Evolutionary conservation across 2,329 filamentous ascomycete species (phyloP), one percentile per base, ranked within the genome.

Genomic region (Zasmidium angulare): DNA sequence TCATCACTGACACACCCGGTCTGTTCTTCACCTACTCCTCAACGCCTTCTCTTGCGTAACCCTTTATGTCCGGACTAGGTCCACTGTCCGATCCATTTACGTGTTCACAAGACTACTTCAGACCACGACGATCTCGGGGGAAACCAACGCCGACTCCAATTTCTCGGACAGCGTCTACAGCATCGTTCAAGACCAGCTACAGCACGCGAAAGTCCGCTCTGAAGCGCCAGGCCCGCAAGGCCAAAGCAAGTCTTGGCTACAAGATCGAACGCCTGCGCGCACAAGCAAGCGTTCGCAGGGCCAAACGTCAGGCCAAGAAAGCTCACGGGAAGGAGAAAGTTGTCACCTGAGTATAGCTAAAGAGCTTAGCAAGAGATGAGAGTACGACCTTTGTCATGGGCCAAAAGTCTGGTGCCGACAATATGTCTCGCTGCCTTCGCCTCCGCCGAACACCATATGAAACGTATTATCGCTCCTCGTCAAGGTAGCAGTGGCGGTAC

Each of bases 371-470:
- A 17, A 48, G 24, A 2, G 9, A 55, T 55, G 53, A 22, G 53
- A 36, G 23, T 22, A n/a, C 23, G 17, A 10, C 43, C 17, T 26
- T 14, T 48, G 40, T 46, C 47, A 19, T 17, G 19, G 26, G 31
- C 46, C 10, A 12, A 17, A 3, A 21, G n/a, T 19, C 22, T 55
- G n/a, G 11, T 55, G 20, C 46, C 53, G 21, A 19, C 36, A 43
- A 43, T 17, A 43, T 43, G 36, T 17, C n/a, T 43, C 36, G 52
- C 51, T 20, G 29, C 51, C 26, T 12, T 29, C 51, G 73, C 72
- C 61, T 79, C 77, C n/a, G n/a, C 58, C 26, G 59, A 65, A 20
- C 67, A 72, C 43, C 72, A 75, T 62, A 73, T 74, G 70, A 68
- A 69, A 49, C 63, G 59, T 26, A 64, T 63, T 31, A 50, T 72